Conservation (phyloP, 257 asterid genomes). For the Nicotiana tabacum region DNA sequence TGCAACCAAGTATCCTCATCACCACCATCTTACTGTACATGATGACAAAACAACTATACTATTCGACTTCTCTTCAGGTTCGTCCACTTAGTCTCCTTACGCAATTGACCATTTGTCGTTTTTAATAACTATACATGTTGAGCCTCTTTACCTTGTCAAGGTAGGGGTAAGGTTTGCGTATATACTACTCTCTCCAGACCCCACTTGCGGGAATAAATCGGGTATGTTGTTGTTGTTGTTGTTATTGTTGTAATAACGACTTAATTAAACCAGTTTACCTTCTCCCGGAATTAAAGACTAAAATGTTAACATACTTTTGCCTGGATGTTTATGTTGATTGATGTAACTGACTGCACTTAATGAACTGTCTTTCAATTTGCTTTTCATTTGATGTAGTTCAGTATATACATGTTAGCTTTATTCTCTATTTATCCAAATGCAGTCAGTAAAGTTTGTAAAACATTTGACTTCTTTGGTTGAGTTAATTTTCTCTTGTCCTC, state of each 20-base stretch:
- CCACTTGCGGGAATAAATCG: no score
- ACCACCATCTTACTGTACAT: constrained; percentile 66
- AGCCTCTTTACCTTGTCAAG: no score
- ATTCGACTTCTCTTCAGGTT: constrained; percentile 82
- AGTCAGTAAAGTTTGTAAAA: not conserved
- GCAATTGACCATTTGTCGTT: not conserved
- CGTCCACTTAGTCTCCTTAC: not conserved
- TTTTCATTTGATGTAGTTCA: not conserved
- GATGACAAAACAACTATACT: constrained; percentile 62
- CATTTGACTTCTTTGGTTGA: no score
- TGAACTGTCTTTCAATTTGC: not conserved
- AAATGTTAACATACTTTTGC: not conserved
- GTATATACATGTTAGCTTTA: not conserved
- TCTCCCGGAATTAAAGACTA: not conserved
- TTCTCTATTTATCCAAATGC: not conserved
- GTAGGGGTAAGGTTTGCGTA: no score
- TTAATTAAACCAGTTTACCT: not conserved
- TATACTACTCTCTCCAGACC: no score
- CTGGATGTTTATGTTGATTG: not conserved
- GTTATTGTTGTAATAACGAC: no score
- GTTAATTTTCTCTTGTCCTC: constrained; percentile 2
- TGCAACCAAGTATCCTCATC: constrained; percentile 45
- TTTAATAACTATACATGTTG: not conserved
- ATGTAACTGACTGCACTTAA: not conserved
- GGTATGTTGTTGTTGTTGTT: no score